Evolutionary conservation across 2,329 filamentous ascomycete genomes (phyloP), one percentile per base, ranked within the genome.

Genomic region (Nigrospora sphaerica): DNA sequence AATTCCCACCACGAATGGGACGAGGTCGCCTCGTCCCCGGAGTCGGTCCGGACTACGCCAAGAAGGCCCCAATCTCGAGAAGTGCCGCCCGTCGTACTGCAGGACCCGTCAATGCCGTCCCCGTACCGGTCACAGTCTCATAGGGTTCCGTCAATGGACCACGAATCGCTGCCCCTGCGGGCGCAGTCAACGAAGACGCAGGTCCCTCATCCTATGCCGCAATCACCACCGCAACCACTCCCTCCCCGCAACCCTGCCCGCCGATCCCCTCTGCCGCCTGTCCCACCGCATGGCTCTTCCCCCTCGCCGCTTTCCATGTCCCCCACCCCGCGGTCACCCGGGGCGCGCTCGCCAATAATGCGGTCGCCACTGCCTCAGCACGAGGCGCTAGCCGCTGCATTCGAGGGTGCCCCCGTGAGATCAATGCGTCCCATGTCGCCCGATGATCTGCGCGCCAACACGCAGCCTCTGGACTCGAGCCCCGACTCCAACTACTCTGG

Each of bases 1-100:
- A 58, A 62, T 56, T 50, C 64, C 50, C 53, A 61, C 44, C 57
- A 60, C 14, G 56, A 62, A 6, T 62, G 58, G 57, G 60, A 63
- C 12, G 61, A 61, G n/a, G 50, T 53, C 11, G 46, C 14, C 18
- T 63, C 59, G 17, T 61, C 60, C 39, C 58, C 60, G 9, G 61
- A 64, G 38, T 56, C 60, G 6, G 35, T 48, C 3, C 49, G 51
- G 16, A 50, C 54, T 32, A 48, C 51, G 28, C 47, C 53, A 12
- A 48, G 31, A 28, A 44, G 34, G 32, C 28, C 53, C 42, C 51
- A 42, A 33, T 33, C 31, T 19, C 18, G 40, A 23, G 32, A 42
- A n/a, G 32, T 19, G 6, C 32, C 40, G 12, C 40, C 40, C 32
- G 40, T 42, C 17, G 17, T 42, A 18, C 17, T 39, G 17, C 18